Evolutionary conservation across 1,284 basidiomycete genomes (phyloP), one percentile per base, ranked within the genome.

Genomic region (Rhodotorula mucilaginosa): DNA sequence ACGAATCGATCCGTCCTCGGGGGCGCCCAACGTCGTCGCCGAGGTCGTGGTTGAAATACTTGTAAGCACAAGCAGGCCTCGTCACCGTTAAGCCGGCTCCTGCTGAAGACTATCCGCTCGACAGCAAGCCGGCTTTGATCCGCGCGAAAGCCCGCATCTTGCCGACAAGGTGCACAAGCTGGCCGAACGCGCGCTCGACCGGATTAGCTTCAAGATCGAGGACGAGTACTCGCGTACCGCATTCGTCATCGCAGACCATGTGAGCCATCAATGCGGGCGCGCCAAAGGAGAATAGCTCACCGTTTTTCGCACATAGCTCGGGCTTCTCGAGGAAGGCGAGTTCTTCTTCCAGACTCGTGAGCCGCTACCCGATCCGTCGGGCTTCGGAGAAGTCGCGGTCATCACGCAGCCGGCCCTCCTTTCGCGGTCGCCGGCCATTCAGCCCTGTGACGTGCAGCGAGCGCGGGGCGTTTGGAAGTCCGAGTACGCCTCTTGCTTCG

Each of bases 1-100:
- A 3, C 57, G 73, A 47, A 31, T 72, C 15, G 79, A 80, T 46
- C 57, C 72, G 8, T 64, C 73, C 31, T 77, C 69, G 2, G 75
- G 73, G 1, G 76, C 71, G 57, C 80, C 80, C 2, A 57, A 74
- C 18, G 70, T 63, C 4, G 74, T 76, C n/a, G 62, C 72, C 2
- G 77, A 79, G 57, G 71, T 76, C 16, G 76, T 78, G 15, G 72
- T 76, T 57, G 77, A 79, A 51, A 74, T 80, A 75, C 74, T 80
- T 2, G 70, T 69, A 29, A 21, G 71, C n/a, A 19, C 44, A 48
- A 29, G 10, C 7, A 7, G 19, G 23, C 5, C 26, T 15, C 34
- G 34, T 34, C 34, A 34, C 6, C 34, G 6, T 34, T 34, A 34
- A 34, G 19, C 26, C 46, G 5, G 6, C 21, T 44, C 23, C 15